Evolutionary conservation across 2,329 filamentous ascomycete genomes (phyloP), one percentile per base, ranked within the genome.

Genomic region (Diaporthe sp.): DNA sequence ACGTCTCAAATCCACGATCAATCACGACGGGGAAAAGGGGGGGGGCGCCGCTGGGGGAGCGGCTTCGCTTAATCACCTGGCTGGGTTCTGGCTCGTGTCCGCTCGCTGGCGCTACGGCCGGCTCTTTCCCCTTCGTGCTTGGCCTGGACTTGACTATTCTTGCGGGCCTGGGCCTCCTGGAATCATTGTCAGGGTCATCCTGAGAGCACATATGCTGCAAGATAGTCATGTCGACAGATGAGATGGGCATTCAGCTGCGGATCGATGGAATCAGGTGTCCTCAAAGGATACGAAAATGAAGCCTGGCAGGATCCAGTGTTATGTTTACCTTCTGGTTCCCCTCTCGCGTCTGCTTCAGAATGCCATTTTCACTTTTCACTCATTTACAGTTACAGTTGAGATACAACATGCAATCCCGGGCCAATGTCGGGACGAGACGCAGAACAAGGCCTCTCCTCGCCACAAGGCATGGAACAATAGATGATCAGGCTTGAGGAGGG

Each of bases 181-280:
- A 22, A 3, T 69, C 65, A 13, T 28, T 53, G 34, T 69, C 65
- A 55, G 49, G 49, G 49, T 69, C 65, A 55, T 55, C 49, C 34
- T 69, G 65, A 55, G 65, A 69, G 65, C 65, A 69, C 49, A 69
- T 69, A 22, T 51, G 65, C 25, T 55, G 65, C 37, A 69, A 69
- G 46, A 69, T 55, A 17, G 49, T 13, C 65, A 69, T 69, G 12
- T 42, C 19, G 49, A 53, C 9, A 4, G 37, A 22, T 22, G 49
- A 53, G 22, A 69, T 55, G 22, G 65, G 65, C n/a, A 25, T 69
- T 55, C 7, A 39, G n/a, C 62, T 13, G 19, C 49, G 22, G 13
- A 7, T 17, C 39, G 34, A 28, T 28, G 34, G 46, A 19, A 12
- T 55, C 25, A 10, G 49, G 10, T 53, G 2, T 22, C n/a, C n/a